Evolutionary conservation across 768 basidiomycete species (phyloP).

Genomic region (Pisolithus marmoratus): DNA sequence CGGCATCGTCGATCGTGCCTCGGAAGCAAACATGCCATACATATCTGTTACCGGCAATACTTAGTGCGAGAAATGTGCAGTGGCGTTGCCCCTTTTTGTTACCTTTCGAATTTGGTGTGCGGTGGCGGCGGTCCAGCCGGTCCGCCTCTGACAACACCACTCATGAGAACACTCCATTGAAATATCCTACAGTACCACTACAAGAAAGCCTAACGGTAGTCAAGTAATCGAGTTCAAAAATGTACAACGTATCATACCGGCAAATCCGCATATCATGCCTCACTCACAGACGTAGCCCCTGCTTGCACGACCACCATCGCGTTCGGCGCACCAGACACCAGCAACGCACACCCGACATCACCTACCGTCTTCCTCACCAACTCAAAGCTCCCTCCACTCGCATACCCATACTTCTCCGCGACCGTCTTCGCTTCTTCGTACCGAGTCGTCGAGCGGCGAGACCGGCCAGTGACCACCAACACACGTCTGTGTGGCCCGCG

Average conservation of each 20-base stretch:
- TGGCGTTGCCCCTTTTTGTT: no score
- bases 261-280: slow-evolving; percentile 1
- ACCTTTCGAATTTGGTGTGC: no score
- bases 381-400: slow-evolving; percentile 7
- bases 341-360: slow-evolving; percentile 74
- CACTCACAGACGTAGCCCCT: slow-evolving; percentile 21
- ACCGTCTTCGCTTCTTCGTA: slow-evolving; percentile 51
- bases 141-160: no score
- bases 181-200: no score
- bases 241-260: background rate
- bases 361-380: slow-evolving; percentile 75
- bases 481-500: slow-evolving; percentile 33
- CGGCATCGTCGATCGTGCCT: no score
- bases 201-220: no score
- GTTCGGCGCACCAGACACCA: slow-evolving; percentile 51
- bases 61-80: no score
- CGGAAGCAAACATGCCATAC: no score
- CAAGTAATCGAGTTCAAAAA: background rate
- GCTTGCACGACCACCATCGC: slow-evolving; percentile 71
- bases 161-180: no score
- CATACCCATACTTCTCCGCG: slow-evolving; percentile 24
- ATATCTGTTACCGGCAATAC: no score
- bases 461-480: slow-evolving; percentile 71
- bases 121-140: no score
- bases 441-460: slow-evolving; percentile 61